Evolutionary conservation across 352 stramenopile genomes (phyloP), one percentile per base, ranked within the genome.

Genomic region (Globisporangium solare): DNA sequence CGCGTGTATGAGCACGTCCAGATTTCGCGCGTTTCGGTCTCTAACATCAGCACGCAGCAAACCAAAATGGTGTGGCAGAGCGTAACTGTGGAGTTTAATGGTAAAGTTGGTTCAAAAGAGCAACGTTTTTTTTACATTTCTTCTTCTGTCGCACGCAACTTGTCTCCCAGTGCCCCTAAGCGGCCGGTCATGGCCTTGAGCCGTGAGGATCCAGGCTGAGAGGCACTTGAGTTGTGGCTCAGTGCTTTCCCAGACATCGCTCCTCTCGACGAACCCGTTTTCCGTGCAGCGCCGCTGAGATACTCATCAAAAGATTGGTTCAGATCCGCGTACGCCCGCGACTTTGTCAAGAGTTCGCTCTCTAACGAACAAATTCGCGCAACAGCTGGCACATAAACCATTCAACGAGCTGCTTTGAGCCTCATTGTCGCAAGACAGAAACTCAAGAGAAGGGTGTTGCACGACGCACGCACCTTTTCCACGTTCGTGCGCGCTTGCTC

Each of bases 331-430:
- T 71, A 59, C 13, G 60, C 47, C 27, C 61, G 69, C 18, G 64
- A 76, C 21, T 75, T 78, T 11, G 59, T 54, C 11, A 75, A 42
- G 14, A 82, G 8, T 18, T 83, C 76, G 17, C 52, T 62, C 50
- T 86, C 73, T n/a, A 86, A 56, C 3, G 64, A n/a, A 2, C 67
- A 64, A n/a, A 83, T 58, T 21, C 69, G 69, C 39, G 60, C 62
- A 31, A 61, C 47, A 83, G 55, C 75, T 85, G 27, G 39, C n/a
- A 13, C 13, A 27, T 7, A 21, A 46, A 58, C 1, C 21, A 54
- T 53, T 37, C 5, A 20, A 22, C 56, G 8, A 51, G 17, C 13
- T n/a, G n/a, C 22, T 18, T 14, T 12, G 35, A 2, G 41, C n/a
- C 32, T 10, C 17, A 14, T 11, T 20, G 20, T 13, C 41, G 47